Base-by-base conservation (phyloP, 106 monocot species). In the Triglochin maritima region DNA sequence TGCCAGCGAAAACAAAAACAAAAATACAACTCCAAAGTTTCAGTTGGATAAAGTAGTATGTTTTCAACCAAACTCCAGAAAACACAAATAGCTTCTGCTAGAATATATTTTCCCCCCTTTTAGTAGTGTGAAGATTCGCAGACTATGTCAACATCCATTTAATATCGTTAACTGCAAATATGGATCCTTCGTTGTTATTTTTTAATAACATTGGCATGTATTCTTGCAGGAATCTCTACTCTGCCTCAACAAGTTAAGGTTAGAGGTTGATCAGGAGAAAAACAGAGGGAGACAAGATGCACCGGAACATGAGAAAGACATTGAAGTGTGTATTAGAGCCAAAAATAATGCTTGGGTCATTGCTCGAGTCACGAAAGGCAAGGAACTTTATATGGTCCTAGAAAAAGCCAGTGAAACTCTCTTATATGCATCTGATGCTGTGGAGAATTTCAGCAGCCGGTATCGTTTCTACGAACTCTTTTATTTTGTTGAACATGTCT, bases 371-470 rank as follows among this genome's bases (percentile, higher is more conserved):
- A 66, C 71, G 48, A 76, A 81, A 78, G 96, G 96, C 51, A 98
- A 71, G 69, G 96, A 91, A 64, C 81, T 98, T 42, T 91, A 84
- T 63, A 98, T 98, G 83, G 88, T 80, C 54, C 71, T 98, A 52
- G 96, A 98, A 49, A 98, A 91, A 63, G 91, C 86, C 13, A 86
- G 71, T 68, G 96, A 98, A 76, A 98, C 91, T 48, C 86, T 98
- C 68, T 73, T 91, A 47, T 91, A 88, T 80, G 96, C 96, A 65
- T 80, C 91, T 4, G 84, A 88, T 64, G 84, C 96, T 46, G 78
- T 98, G 9, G 96, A 91, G 72, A 98, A 98, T 71, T 98, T 98
- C 70, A 88, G 86, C 74, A 79, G 76, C 83, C 85, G 91, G 96
- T 91, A 69, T 54, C 29, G 4, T 63, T 16, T 62, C 16, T 52